Evolutionary conservation across 495 filamentous ascomycete genomes (phyloP), one percentile per base, ranked within the genome.

Genomic region (Podospora conica): DNA sequence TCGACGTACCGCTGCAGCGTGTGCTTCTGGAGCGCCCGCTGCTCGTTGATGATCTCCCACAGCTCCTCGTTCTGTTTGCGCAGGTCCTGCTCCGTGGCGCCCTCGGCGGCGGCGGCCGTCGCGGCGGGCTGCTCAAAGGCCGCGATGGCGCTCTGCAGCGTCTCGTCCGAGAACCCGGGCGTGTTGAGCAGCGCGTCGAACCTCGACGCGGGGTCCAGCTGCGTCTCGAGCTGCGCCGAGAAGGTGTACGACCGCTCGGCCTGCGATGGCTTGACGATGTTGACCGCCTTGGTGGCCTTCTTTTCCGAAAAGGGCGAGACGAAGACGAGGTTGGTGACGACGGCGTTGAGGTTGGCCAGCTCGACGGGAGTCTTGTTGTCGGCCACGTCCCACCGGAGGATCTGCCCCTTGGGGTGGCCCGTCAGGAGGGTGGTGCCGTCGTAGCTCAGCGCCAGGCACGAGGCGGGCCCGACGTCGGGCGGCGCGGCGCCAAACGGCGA

Each of bases 361-460:
- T 86, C 84, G 40, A 85, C 83, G 6, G 86, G 84, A 61, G 84
- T 84, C 53, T 88, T 87, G 27, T 91, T 82, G 73, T 92, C 90
- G 20, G 69, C 70, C 22, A 78, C 64, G 31, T 74, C 69, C 93
- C 93, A 97, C 27, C 82, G 80, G 10, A 89, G 77, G n/a, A 96
- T 81, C 71, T 90, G 89, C 33, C 93, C 93, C 69, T 82, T 88
- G 22, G 85, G 79, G 68, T 97, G 93, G n/a, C 91, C 93, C 1
- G 92, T 90, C 23, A 96, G 75, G 15, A 97, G 74, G 22, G 79
- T 85, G 25, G 88, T 92, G n/a, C 91, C 88, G 75, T 96, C 93
- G 73, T 93, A 93, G 68, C 84, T 91, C 33, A 95, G 73, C 20
- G 79, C 80, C 55, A 96, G 65, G 65, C 87, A 88, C 22, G 86